Evolutionary conservation across 129 eudicot species (phyloP).

Genomic region (Helianthus tuberosus): DNA sequence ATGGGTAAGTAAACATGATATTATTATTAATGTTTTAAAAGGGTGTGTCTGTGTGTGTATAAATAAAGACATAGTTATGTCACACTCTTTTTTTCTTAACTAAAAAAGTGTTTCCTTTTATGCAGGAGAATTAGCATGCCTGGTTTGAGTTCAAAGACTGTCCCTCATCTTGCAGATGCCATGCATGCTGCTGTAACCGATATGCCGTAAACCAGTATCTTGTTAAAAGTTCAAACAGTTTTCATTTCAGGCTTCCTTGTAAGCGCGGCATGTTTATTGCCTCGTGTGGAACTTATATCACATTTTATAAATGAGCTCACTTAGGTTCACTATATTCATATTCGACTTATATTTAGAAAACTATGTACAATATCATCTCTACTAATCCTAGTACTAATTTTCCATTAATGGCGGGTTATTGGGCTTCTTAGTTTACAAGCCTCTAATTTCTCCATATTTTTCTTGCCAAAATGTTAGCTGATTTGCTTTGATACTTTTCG

Average conservation of each 20-base stretch:
- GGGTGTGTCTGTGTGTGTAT: too few species aligned
- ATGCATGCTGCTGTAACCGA: conserved; percentile 90
- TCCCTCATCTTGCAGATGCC: conserved; percentile 91
- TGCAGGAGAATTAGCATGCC: conserved; percentile 98
- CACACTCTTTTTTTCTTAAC: too few species aligned
- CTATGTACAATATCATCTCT: conserved; percentile 3
- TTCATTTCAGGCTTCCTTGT: neutral
- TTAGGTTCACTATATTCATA: too few species aligned
- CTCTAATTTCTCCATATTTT: conserved; percentile 64
- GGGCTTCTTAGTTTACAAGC: conserved; percentile 63
- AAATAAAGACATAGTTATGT: too few species aligned
- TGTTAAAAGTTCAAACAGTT: conserved; percentile 20
- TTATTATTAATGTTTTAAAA: too few species aligned
- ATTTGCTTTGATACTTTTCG: conserved; percentile 32
- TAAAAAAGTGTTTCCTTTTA: too few species aligned
- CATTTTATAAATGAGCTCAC: too few species aligned
- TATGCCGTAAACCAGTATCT: conserved; percentile 13
- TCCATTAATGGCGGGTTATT: conserved; percentile 47
- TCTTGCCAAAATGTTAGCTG: conserved; percentile 34
- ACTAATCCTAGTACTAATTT: conserved; percentile 19
- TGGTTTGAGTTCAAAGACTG: conserved; percentile 75
- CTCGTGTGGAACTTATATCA: conserved; percentile 3
- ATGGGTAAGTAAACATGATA: conserved; percentile 46
- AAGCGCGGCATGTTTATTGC: conserved; percentile 23
- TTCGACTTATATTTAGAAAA: neutral